Evolutionary conservation across 768 basidiomycete genomes (phyloP).

Genomic region (Leccinum aurantiacum): DNA sequence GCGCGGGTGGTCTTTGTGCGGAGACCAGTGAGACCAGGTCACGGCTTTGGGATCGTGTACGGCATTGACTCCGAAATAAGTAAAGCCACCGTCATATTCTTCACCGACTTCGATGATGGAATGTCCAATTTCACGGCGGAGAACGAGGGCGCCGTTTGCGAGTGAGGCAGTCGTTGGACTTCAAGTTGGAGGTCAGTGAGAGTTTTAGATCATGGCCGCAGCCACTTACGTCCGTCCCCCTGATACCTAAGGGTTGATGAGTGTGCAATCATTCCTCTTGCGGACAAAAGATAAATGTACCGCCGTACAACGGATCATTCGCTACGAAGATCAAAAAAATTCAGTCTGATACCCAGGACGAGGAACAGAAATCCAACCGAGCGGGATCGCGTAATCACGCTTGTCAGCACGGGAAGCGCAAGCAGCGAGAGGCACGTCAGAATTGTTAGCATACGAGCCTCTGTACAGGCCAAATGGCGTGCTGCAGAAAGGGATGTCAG

Average conservation of each 20-base stretch:
- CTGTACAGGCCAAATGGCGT: too few relatives aligned
- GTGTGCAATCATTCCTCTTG: too few relatives aligned
- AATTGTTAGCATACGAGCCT: too few relatives aligned
- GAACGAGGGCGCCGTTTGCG: conserved; percentile 70
- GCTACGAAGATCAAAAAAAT: too few relatives aligned
- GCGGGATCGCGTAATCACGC: too few relatives aligned
- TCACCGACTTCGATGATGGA: conserved; percentile 78
- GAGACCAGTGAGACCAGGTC: conserved; percentile 75
- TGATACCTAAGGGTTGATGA: conserved; percentile 49
- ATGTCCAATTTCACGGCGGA: conserved; percentile 80
- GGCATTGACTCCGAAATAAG: conserved; percentile 71
- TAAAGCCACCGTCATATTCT: conserved; percentile 79
- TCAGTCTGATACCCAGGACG: too few relatives aligned
- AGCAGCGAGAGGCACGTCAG: too few relatives aligned
- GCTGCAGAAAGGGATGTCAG: not conserved
- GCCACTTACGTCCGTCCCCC: conserved; percentile 67
- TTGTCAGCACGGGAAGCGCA: too few relatives aligned
- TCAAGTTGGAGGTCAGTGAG: not conserved
- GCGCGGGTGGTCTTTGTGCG: conserved; percentile 36
- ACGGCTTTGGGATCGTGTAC: conserved; percentile 43
- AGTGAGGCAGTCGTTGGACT: conserved; percentile 76
- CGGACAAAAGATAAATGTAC: too few relatives aligned
- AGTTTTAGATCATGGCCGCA: not conserved
- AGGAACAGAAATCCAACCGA: too few relatives aligned
- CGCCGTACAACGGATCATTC: too few relatives aligned